These are phyloP conservation scores for Solanum hybrid DNA, from an alignment of 305 asterid genomes.

Conservation along the genomic window DNA sequence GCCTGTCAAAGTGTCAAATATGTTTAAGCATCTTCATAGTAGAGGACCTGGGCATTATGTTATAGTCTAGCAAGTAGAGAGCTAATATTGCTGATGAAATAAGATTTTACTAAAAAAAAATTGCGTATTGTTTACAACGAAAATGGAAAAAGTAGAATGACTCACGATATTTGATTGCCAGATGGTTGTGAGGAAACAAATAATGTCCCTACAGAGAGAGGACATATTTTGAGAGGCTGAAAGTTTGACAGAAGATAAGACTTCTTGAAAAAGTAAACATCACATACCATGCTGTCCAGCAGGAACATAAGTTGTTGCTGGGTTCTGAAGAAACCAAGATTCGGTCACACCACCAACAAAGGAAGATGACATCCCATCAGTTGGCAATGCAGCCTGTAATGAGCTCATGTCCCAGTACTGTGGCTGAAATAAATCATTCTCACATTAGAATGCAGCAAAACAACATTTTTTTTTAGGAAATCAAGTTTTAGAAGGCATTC, in stretches of 20 bases:
- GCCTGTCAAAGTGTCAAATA: not conserved
- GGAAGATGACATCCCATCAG: conserved; percentile 36
- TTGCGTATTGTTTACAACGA: not conserved
- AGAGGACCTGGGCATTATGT: not conserved
- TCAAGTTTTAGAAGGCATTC: not conserved
- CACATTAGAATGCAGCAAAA: conserved; percentile 14
- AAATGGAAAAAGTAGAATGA: conserved; percentile 5
- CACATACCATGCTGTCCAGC: conserved; percentile 26
- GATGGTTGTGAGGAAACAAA: conserved; percentile 49
- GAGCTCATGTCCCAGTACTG: conserved; percentile 77
- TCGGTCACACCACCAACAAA: conserved; percentile 37
- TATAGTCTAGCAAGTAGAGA: not conserved
- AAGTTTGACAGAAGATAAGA: conserved; percentile 4
- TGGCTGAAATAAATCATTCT: conserved; percentile 17
- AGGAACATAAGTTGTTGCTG: conserved; percentile 36
- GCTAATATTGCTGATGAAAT: not conserved
- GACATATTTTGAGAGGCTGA: not conserved
- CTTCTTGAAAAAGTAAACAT: conserved; percentile 4
- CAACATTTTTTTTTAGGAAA: not conserved
- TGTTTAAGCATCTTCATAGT: not conserved
- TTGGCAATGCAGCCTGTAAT: conserved; percentile 66
- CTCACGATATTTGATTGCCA: conserved; percentile 50
- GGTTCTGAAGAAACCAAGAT: conserved; percentile 53
- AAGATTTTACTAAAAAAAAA: not conserved
- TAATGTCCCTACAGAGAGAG: conserved; percentile 35